A percentile compares a stretch with the other conserved stretches of the same genome.
Evolutionary conservation across 176 grass and related monocot genomes (phyloP).

Genomic region (Poa pratensis): DNA sequence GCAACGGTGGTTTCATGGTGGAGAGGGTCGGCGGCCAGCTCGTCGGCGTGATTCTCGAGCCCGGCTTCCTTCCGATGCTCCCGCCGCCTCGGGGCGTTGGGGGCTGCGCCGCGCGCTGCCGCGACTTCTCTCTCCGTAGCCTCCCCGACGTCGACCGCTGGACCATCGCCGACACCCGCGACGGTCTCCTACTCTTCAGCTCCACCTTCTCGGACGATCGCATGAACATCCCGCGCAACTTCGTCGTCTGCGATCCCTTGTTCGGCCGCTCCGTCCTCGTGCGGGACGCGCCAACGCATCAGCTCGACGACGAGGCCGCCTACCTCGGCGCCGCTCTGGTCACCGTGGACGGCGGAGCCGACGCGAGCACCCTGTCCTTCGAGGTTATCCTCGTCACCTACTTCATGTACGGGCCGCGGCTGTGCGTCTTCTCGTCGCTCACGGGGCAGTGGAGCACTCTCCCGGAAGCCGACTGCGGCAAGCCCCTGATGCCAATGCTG

Average conservation of each 20-base stretch:
- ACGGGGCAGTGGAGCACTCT: not conserved
- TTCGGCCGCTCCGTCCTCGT: conserved; percentile 2
- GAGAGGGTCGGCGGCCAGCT: not conserved
- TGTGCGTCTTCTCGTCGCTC: conserved; percentile 23
- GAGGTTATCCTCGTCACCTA: conserved; percentile 26
- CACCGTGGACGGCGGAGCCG: not conserved
- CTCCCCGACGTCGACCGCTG: conserved; percentile 1
- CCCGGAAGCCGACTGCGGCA: not conserved
- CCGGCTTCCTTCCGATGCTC: not conserved
- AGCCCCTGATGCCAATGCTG: conserved; percentile 3
- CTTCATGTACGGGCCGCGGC: conserved; percentile 20
- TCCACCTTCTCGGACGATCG: not conserved
- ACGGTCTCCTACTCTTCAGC: conserved; percentile 20
- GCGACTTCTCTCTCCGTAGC: not conserved
- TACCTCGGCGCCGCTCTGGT: conserved; percentile 29
- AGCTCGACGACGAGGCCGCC: not conserved
- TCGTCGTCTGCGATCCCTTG: conserved; percentile 33
- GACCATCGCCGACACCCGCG: conserved; percentile 22
- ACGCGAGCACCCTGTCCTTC: not conserved
- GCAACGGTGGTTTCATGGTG: not conserved
- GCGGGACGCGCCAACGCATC: not conserved
- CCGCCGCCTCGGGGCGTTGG: not conserved
- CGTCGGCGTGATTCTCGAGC: conserved; percentile 6
- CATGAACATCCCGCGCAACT: not conserved
- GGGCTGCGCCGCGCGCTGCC: not conserved